These are phyloP conservation scores for Xylaria flabelliformis DNA, from an alignment of 495 filamentous ascomycete genomes.

Conservation along the genomic window DNA sequence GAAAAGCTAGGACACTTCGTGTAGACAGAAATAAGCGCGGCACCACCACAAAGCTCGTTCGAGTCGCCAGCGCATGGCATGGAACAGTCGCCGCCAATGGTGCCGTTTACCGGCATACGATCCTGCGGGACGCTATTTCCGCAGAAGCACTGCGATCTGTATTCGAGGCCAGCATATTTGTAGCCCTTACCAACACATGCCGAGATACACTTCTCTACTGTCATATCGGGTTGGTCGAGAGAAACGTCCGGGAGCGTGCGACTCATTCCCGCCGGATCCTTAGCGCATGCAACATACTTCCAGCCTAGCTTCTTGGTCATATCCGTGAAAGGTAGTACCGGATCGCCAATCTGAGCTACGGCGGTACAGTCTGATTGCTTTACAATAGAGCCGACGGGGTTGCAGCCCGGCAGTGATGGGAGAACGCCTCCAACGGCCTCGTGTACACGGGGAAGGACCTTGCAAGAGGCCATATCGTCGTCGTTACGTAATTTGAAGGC, in stretches of 20 bases:
- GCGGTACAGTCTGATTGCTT: constrained; percentile 25
- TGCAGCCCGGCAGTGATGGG: constrained; percentile 55
- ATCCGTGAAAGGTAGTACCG: constrained; percentile 38
- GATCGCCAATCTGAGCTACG: constrained; percentile 36
- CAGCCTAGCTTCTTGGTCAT: constrained; percentile 45
- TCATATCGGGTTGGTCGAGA: constrained; percentile 48
- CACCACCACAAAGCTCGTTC: constrained; percentile 40
- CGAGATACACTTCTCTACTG: constrained; percentile 56
- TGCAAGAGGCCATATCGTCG: constrained; percentile 28
- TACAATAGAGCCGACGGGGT: constrained; percentile 50
- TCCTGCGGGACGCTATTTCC: constrained; percentile 41
- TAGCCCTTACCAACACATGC: constrained; percentile 49
- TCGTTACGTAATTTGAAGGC: constrained; percentile 43
- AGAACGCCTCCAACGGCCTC: constrained; percentile 33
- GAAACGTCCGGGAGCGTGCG: constrained; percentile 58
- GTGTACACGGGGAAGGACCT: constrained; percentile 23
- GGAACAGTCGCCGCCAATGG: constrained; percentile 31
- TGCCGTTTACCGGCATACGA: constrained; percentile 20
- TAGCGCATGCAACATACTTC: constrained; percentile 50
- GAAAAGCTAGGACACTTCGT: constrained; percentile 16
- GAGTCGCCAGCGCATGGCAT: constrained; percentile 40
- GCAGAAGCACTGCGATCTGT: constrained; percentile 64
- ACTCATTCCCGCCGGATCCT: background rate
- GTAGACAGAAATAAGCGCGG: constrained; percentile 32
- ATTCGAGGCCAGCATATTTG: constrained; percentile 62